Evolutionary conservation across 371 early-diverging fungal species (phyloP), one percentile per base, ranked within the genome.

Genomic region (Zopfochytrium polystomum): DNA sequence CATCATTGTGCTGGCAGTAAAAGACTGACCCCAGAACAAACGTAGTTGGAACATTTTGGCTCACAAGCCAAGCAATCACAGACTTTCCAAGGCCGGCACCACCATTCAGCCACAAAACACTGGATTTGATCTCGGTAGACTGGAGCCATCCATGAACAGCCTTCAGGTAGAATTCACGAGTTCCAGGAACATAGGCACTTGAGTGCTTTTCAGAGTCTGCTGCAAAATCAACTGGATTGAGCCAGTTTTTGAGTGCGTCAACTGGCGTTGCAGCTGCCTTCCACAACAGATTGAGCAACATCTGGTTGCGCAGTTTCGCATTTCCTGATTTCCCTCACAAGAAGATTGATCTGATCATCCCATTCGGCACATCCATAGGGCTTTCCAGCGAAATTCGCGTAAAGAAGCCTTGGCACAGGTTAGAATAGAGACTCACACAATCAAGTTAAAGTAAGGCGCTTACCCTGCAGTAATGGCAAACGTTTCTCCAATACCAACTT

Each of bases 1-100:
- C 23, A 43, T 55, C 55, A 23, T 55, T 43, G 46, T 55, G 55
- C 15, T 33, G n/a, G 23, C 55, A 55, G 26, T 15, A 55, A 43
- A 55, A 55, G 5, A 11, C 49, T 18, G 55, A 48, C 7, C 49
- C 55, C 5, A 55, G 49, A 5, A 13, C 9, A 13, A 30, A n/a
- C 5, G 6, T 42, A 11, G 5, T 43, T 18, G 55, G 55, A 13
- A 55, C 23, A 23, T 49, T 13, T 25, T 55, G 20, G 18, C 15
- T 42, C 23, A 43, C 13, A 15, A 42, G 15, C 11, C n/a, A n/a
- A n/a, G n/a, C n/a, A n/a, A n/a, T n/a, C n/a, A n/a, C n/a, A n/a
- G n/a, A n/a, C n/a, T n/a, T 25, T 38, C 11, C 42, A 4, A 43
- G 42, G 32, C 9, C 32, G 7, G 32, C 42, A 55, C 27, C 42